Evolutionary conservation across 352 stramenopile genomes (phyloP), one percentile per base, ranked within the genome.

Genomic region (Globisporangium recalcitrans): DNA sequence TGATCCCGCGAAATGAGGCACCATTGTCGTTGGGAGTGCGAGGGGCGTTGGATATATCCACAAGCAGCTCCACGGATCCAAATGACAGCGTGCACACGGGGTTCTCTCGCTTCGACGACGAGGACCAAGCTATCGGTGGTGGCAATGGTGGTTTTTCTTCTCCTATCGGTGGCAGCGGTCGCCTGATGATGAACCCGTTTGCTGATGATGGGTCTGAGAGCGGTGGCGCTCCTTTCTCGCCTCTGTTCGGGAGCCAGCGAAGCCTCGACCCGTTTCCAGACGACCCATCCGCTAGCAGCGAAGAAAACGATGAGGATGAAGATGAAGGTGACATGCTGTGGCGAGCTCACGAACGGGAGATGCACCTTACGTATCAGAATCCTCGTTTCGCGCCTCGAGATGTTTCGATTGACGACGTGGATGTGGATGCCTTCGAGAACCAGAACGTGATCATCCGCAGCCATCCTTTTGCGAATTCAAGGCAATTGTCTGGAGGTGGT

Each of bases 221-320:
- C 2, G 16, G 22, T 9, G 48, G 52, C 4, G 24, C n/a, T 1
- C 58, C 31, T 19, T 56, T 56, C 16, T 54, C 46, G 24, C 31
- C 57, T 24, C 24, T 55, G 27, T 24, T 47, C 47, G 44, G 31
- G 38, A 52, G 38, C 22, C 38, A 32, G 11, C 10, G 42, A 32
- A 54, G 21, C 4, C 52, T 66, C 22, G 47, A 73, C 61, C 46
- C 68, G 54, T 77, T 69, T 0, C 60, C 69, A 22, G 63, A 32
- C 13, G 77, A 63, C n/a, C 29, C 51, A 24, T 52, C 74, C 32
- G 69, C 67, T 14, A 62, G 60, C 59, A 72, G 72, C 10, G 69
- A 75, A 7, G 42, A 62, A 24, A 62, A 66, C 0, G 52, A 52
- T 19, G 53, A 69, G 14, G 44, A 61, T 7, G 56, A 63, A 26